Evolutionary conservation across 2,329 filamentous ascomycete genomes (phyloP), one percentile per base, ranked within the genome.

Genomic region (Colletotrichum ledebouriae): DNA sequence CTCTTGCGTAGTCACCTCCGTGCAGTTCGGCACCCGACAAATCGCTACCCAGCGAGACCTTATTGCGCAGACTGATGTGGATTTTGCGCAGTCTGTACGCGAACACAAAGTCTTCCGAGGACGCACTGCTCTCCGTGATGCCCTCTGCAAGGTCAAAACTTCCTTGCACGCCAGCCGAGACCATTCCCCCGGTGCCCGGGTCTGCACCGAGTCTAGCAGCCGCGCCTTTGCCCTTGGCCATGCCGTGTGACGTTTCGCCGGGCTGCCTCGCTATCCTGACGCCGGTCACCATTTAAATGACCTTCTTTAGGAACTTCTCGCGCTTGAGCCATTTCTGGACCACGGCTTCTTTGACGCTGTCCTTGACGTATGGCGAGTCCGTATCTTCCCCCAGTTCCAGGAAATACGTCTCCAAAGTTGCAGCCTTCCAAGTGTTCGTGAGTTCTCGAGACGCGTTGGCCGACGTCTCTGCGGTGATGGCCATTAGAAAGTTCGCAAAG

Each of bases 51-150:
- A 55, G 25, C 12, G 25, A 20, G 59, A 49, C 9, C 37, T 55
- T 62, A 37, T 62, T 55, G 47, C 15, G 17, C 20, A 61, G 33
- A 29, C 39, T 49, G 50, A 63, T 25, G 29, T 49, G 50, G 2
- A 56, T 41, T 34, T 63, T 56, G 37, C 59, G 59, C 29, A 63
- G 20, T 46, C 59, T 63, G 25, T 63, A 63, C 2, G 59, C 59
- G 29, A 63, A 63, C 9, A 63, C 59, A 46, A 63, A 63, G 25
- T 63, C 59, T 3, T 46, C 49, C 2, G 29, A 33, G 12, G 59
- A 49, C 49, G 22, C 46, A 49, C 49, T 56, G 11, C 29, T 47
- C 49, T 63, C 59, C 29, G 39, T 25, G 11, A 46, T 13, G 15
- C 41, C 52, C 17, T 10, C 33, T 29, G 41, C 34, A 11, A 29